Conservation (phyloP, 257 asterid species). For the Solanum dulcamara region DNA sequence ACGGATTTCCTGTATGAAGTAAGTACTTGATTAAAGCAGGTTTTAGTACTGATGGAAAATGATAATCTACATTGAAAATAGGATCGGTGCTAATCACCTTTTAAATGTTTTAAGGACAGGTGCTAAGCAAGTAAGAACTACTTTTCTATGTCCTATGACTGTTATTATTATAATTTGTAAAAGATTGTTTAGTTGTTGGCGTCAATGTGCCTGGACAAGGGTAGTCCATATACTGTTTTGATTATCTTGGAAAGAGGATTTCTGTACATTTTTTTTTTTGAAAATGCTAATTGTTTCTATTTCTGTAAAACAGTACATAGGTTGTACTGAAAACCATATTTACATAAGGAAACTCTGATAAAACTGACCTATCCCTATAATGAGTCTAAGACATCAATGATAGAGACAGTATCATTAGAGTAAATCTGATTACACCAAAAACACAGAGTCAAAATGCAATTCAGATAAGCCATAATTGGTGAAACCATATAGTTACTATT, state of each 20-base stretch:
- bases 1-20: background rate
- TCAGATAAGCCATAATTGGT: background rate
- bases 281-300: too few species aligned
- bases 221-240: background rate
- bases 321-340: too few species aligned
- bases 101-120: background rate
- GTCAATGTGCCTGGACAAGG: background rate
- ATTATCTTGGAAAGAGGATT: background rate
- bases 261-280: background rate
- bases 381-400: too few species aligned
- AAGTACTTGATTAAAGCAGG: background rate
- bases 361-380: too few species aligned
- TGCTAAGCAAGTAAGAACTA: background rate
- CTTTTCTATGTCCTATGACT: background rate
- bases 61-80: background rate
- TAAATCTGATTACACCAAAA: too few species aligned
- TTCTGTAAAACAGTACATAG: too few species aligned
- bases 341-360: too few species aligned
- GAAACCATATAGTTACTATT: background rate
- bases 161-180: background rate
- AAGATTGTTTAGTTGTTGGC: background rate
- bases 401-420: too few species aligned
- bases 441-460: too few species aligned
- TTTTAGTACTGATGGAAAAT: background rate
- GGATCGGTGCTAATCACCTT: background rate